phyloP scores from a whole-genome alignment of 2,329 filamentous ascomycete species.

The Fusarium papillatum region DNA sequence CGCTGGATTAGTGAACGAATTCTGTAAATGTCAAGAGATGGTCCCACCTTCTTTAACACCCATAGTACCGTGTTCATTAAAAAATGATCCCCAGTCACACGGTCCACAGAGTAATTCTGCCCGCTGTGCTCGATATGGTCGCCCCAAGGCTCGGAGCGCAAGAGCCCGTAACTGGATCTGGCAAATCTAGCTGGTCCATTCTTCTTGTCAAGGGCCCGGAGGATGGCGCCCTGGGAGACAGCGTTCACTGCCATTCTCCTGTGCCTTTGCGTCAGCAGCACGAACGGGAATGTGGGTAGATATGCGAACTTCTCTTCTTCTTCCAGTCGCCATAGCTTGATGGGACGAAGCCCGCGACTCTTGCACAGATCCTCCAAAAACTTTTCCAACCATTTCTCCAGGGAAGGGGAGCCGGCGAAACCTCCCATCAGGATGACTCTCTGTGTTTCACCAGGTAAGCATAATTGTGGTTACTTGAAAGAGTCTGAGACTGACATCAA shows the following conservation, averaged over 20 bases:
- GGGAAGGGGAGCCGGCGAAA: neutral
- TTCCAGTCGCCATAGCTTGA: neutral
- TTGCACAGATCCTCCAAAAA: neutral
- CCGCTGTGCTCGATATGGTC: neutral
- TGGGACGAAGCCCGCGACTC: neutral
- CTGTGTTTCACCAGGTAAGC: neutral
- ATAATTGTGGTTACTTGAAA: neutral
- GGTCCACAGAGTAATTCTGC: neutral
- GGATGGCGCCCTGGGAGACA: conserved; percentile 4
- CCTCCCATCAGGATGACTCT: conserved; percentile 13
- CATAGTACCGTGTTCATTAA: neutral
- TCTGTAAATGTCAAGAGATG: rapidly evolving
- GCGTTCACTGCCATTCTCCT: neutral
- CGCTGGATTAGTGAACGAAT: rapidly evolving
- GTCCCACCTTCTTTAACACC: conserved; percentile 5
- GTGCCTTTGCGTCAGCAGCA: neutral
- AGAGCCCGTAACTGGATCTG: neutral
- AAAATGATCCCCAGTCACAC: neutral
- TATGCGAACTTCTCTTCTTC: neutral
- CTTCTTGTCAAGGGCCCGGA: conserved; percentile 1
- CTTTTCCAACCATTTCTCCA: neutral
- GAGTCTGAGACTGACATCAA: neutral
- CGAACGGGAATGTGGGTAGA: neutral
- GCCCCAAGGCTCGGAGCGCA: neutral
- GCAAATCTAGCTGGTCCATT: neutral